A percentile compares a stretch with the other conserved stretches of the same genome.
Conservation (phyloP, 306 rosid species). For the Leucaena leucocephala region DNA sequence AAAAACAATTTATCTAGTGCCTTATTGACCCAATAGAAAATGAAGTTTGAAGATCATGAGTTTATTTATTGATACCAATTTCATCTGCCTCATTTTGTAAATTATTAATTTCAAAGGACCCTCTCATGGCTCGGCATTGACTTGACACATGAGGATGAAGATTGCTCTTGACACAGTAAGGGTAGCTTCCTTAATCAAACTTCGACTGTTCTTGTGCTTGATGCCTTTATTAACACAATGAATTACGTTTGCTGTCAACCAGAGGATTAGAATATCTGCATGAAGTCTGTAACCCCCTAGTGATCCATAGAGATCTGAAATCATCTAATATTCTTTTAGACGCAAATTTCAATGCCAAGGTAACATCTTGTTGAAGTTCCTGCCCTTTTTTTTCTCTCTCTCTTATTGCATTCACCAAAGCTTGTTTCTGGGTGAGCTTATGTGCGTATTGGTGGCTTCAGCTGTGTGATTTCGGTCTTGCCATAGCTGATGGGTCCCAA, state of each 20-base stretch:
- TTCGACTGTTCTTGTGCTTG: conserved; percentile 5
- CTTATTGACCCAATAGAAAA: neutral
- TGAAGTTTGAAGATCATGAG: neutral
- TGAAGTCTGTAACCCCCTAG: conserved; percentile 83
- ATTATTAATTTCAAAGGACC: conserved; percentile 58
- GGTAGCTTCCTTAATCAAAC: conserved; percentile 49
- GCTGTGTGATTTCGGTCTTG: conserved; percentile 97
- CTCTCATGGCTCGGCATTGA: conserved; percentile 82
- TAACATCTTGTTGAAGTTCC: conserved; percentile 40
- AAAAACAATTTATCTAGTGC: conserved; percentile 35
- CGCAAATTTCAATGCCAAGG: conserved; percentile 94
- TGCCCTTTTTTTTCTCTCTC: neutral
- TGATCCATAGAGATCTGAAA: conserved; percentile 99
- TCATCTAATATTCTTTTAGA: conserved; percentile 99
- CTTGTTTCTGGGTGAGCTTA: conserved; percentile 21
- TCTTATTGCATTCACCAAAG: conserved; percentile 19
- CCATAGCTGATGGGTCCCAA: conserved; percentile 83
- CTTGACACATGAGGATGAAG: conserved; percentile 96
- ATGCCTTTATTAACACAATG: conserved; percentile 38
- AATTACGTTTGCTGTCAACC: conserved; percentile 43
- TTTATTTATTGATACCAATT: conserved; percentile 2
- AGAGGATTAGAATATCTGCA: conserved; percentile 97
- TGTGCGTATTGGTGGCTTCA: conserved; percentile 49
- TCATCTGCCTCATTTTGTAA: conserved; percentile 12
- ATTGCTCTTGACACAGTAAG: conserved; percentile 94